Evolutionary conservation across 2,329 filamentous ascomycete species (phyloP), one percentile per base, ranked within the genome.

Genomic region (Trichoderma endophyticum): DNA sequence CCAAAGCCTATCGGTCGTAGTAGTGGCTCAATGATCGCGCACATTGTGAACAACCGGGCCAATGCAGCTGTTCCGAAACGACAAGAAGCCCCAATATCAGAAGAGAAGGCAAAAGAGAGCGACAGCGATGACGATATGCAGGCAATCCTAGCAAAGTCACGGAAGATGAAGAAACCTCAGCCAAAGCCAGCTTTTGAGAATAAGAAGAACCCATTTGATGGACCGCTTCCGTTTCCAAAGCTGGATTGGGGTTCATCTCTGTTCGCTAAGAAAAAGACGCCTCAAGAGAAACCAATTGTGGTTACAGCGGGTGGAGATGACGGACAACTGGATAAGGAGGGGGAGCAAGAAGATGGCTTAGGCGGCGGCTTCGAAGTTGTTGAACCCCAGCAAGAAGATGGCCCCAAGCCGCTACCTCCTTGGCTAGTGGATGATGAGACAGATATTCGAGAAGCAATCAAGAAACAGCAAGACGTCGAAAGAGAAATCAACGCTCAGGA

Each of bases 181-280:
- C 79, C 80, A 21, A 83, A 80, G 56, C 80, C 80, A 2, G 77
- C 83, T 3, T 77, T 81, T n/a, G 80, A 86, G 11, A 90, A 88
- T 64, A 84, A 87, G 43, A 89, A 88, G 75, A 89, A 90, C 75
- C 85, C 89, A 0, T 89, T 97, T 77, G 89, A 89, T 75, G 95
- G 95, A 0, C 94, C 95, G 0, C 81, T 99, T 6, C 96, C 96
- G 0, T 99, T 99, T 77, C 94, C 97, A 76, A 95, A 94, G 78
- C 86, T 97, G 1, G 90, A 92, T 59, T 90, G 88, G 85, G 90
- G 88, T 66, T 91, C 88, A 3, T 87, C 86, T 1, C 83, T 90
- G 2, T 90, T 90, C 73, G 81, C 81, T 6, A 85, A 84, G 74
- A 85, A 83, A 70, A 73, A 75, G 7, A 69, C 72, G 0, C 75